A percentile compares a stretch with the other conserved stretches of the same genome.
Evolutionary conservation across 73 alveolate genomes (phyloP).

Genomic region (Halteria grandinella): DNA sequence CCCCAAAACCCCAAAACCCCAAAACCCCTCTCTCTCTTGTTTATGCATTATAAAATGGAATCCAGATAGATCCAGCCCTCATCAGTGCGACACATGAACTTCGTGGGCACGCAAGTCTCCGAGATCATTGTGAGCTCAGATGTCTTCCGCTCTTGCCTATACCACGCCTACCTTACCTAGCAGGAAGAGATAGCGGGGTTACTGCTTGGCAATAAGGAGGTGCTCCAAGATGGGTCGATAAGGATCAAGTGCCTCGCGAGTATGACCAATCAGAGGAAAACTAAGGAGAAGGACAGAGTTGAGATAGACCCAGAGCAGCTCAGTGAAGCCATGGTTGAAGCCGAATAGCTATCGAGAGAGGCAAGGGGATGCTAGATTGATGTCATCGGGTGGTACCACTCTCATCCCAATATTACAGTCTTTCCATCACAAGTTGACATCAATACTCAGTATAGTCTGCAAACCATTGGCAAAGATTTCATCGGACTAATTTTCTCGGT

Average conservation of each 20-base stretch:
- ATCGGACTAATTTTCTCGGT: conserved; percentile 65
- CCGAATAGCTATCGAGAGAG: conserved; percentile 52
- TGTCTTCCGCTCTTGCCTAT: conserved; percentile 49
- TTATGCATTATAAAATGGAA: too few species aligned
- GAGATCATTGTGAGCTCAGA: conserved; percentile 40
- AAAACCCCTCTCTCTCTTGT: too few species aligned
- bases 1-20: too few species aligned
- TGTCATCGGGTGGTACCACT: conserved; percentile 81
- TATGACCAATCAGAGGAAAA: conserved; percentile 38
- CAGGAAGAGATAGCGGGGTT: conserved; percentile 70
- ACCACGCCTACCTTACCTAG: conserved; percentile 55
- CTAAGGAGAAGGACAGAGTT: conserved; percentile 77
- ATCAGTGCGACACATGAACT: too few species aligned
- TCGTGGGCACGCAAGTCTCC: too few species aligned
- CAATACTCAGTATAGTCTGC: conserved; percentile 55
- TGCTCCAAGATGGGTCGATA: background rate
- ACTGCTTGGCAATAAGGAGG: conserved; percentile 34
- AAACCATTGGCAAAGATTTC: conserved; percentile 59
- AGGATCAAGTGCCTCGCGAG: conserved; percentile 21
- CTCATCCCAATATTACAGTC: conserved; percentile 80
- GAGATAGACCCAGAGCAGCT: conserved; percentile 73
- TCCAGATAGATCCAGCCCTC: too few species aligned
- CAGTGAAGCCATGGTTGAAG: conserved; percentile 60
- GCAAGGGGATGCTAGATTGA: conserved; percentile 18
- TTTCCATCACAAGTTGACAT: conserved; percentile 77